phyloP scores from a whole-genome alignment of 1,139 yeast genomes.

The Candida tetrigidarum region DNA sequence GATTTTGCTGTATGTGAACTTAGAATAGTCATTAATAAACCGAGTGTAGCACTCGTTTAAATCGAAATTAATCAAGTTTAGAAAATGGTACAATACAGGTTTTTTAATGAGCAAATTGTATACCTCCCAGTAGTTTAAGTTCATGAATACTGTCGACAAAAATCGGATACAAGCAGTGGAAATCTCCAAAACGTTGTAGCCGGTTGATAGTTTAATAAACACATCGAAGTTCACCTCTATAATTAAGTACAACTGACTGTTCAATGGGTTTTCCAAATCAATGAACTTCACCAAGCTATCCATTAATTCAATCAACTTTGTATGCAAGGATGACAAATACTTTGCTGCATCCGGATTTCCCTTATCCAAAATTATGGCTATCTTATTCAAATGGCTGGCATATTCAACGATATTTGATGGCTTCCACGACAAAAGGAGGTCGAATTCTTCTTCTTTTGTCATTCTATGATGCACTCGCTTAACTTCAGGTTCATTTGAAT shows the following conservation, averaged over 20 bases:
- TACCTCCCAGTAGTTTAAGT: conserved; percentile 50
- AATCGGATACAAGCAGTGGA: conserved; percentile 43
- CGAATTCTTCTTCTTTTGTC: conserved; percentile 31
- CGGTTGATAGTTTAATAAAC: conserved; percentile 39
- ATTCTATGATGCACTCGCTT: conserved; percentile 10
- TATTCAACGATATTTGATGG: conserved; percentile 42
- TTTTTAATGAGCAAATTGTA: conserved; percentile 48
- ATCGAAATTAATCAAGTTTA: conserved; percentile 43
- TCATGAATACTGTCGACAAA: conserved; percentile 43
- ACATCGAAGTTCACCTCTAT: conserved; percentile 46
- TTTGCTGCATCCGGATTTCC: conserved; percentile 19
- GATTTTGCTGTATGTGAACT: conserved; percentile 28
- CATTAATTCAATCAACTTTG: conserved; percentile 30
- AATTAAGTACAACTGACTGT: conserved; percentile 37
- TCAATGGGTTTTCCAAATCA: conserved; percentile 31
- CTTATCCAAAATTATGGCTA: conserved; percentile 33
- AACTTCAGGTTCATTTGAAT: neutral
- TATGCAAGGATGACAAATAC: conserved; percentile 23
- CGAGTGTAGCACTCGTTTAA: conserved; percentile 42
- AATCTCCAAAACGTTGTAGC: conserved; percentile 33
- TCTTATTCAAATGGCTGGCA: conserved; percentile 40
- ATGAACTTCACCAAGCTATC: conserved; percentile 29
- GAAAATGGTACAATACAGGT: conserved; percentile 48
- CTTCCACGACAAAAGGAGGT: conserved; percentile 29
- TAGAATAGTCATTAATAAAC: conserved; percentile 40